phyloP scores from a whole-genome alignment of 1,284 basidiomycete genomes.

The Naganishia sp. region DNA sequence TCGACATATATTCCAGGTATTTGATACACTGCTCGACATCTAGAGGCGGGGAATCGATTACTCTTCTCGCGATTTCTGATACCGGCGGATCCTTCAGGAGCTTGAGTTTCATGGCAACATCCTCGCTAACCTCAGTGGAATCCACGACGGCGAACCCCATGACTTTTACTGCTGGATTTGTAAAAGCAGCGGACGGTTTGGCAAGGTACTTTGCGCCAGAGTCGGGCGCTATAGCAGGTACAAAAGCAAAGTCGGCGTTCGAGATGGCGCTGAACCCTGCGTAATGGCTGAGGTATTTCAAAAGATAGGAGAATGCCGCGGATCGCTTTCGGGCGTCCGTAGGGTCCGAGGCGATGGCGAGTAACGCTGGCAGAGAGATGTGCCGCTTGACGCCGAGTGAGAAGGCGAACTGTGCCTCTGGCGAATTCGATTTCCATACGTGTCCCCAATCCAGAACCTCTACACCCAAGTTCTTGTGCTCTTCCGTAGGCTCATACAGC shows the following conservation, averaged over 20 bases:
- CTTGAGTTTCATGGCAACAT: conserved; percentile 70
- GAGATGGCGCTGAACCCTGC: conserved; percentile 61
- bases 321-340: conserved; percentile 58
- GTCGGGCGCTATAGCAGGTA: conserved; percentile 66
- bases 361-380: conserved; percentile 19
- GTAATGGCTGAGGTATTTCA: conserved; percentile 72
- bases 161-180: conserved; percentile 66
- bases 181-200: conserved; percentile 71
- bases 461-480: conserved; percentile 71
- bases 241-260: conserved; percentile 66
- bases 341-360: conserved; percentile 24
- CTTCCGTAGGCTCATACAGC: conserved; percentile 80
- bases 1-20: conserved; percentile 29
- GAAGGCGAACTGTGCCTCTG: conserved; percentile 67
- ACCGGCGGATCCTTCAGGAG: conserved; percentile 74
- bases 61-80: conserved; percentile 63
- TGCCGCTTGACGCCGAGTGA: conserved; percentile 29
- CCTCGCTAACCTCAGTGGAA: conserved; percentile 58
- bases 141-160: conserved; percentile 75
- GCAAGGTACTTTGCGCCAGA: conserved; percentile 61
- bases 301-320: conserved; percentile 72
- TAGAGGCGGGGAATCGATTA: conserved; percentile 67
- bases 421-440: conserved; percentile 76
- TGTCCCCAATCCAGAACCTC: conserved; percentile 87
- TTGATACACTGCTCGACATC: conserved; percentile 38